phyloP scores from a whole-genome alignment of 768 basidiomycete species.

The Mycena vulgaris region DNA sequence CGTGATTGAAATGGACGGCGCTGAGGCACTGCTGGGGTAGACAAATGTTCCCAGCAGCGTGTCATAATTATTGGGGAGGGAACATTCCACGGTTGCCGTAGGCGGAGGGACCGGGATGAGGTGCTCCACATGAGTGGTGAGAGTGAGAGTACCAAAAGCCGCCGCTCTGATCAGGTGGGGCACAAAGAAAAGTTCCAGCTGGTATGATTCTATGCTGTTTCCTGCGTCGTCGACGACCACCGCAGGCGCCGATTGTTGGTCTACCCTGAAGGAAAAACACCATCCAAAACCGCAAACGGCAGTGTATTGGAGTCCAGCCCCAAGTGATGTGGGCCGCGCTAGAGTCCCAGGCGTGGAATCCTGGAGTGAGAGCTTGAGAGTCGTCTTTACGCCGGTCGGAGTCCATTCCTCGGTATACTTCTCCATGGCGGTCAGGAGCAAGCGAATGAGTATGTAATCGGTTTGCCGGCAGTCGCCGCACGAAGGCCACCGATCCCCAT shows the following conservation, averaged over 20 bases:
- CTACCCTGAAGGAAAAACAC: constrained; percentile 22
- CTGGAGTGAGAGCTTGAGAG: background rate
- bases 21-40: constrained; percentile 6
- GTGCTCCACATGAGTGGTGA: constrained; percentile 12
- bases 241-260: constrained; percentile 12
- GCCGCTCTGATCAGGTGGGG: constrained; percentile 18
- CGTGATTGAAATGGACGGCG: constrained; percentile 3
- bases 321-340: background rate
- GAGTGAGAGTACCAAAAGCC: constrained; percentile 5
- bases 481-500: too few species aligned
- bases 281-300: constrained; percentile 32
- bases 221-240: constrained; percentile 31
- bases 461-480: too few species aligned
- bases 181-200: constrained; percentile 25
- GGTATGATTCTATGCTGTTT: constrained; percentile 21
- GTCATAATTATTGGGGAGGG: background rate
- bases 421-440: constrained; percentile 8
- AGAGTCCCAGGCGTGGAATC: background rate
- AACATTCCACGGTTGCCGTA: background rate
- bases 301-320: constrained; percentile 18
- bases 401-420: constrained; percentile 22
- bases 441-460: too few species aligned
- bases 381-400: constrained; percentile 5
- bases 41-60: background rate
- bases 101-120: constrained; percentile 10